Evolutionary conservation across 306 rosid species (phyloP), one percentile per base, ranked within the genome.

Genomic region (Cicer judaicum): DNA sequence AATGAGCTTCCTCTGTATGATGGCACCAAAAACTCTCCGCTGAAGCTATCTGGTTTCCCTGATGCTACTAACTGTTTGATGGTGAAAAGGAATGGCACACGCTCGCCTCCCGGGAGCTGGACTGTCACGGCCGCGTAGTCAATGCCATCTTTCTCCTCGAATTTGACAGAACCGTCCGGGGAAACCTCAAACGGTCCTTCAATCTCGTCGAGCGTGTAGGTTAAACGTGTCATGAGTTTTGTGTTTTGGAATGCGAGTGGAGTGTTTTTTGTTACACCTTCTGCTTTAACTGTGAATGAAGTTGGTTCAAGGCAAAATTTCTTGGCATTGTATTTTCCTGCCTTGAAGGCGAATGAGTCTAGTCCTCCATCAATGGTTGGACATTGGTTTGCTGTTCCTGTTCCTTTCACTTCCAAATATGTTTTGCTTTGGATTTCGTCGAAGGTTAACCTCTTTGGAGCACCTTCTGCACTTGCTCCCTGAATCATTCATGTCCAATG

Each of bases 381-480:
- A 76, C 99, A 95, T 46, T 95, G 99, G 93, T 92, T 95, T 0
- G 99, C 99, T 0, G 99, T 95, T 68, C 97, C 98, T 0, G 89
- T 86, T 39, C 99, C 99, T 64, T 95, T 95, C 6, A 92, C 99
- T 84, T 95, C 99, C 73, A 76, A 0, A 88, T 95, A 95, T 40
- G 99, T 95, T 87, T 92, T 90, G 87, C 98, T 92, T 80, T 95
- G 99, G 81, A 92, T 95, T 82, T 92, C 97, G 9, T 95, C 99
- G 14, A 38, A 95, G 56, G 99, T 95, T 50, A 95, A 83, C 65
- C 99, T 65, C 87, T 87, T 95, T 14, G 98, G 96, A 18, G 50
- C 83, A 50, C 98, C 96, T 77, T 95, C 99, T 0, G 98, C 99
- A 60, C 89, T 77, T 50, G 98, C 99, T 68, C 99, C 99, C 98